Percentiles rank a stretch among this genome's conserved stretches.
Conservation (phyloP, 73 alveolate genomes). For the Chromera velia region DNA sequence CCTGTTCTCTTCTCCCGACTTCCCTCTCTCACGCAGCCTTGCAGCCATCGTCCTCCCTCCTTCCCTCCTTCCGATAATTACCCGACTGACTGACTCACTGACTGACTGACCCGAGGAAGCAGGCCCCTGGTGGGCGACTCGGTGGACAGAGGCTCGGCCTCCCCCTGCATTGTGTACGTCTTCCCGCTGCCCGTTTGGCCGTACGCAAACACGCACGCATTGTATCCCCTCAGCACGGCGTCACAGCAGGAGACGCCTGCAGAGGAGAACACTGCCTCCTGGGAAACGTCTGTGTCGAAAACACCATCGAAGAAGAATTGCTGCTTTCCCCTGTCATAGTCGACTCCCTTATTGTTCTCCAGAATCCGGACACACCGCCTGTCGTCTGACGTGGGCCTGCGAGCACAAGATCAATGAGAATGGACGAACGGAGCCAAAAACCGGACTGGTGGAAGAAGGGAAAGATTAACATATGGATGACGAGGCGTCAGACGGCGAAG, state of each 20-base stretch:
- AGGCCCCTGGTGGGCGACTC: no score
- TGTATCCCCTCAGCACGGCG: conserved; percentile 76
- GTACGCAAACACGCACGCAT: conserved; percentile 88
- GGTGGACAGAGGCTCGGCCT: conserved; percentile 10
- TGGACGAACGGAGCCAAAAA: no score
- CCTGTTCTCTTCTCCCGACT: conserved; percentile 44
- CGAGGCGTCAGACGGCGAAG: no score
- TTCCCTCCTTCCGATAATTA: background rate
- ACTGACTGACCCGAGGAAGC: conserved; percentile 19
- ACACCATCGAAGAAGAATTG: conserved; percentile 79
- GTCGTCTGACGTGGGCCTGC: no score
- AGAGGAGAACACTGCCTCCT: conserved; percentile 61
- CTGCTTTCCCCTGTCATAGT: no score
- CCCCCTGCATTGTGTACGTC: conserved; percentile 90
- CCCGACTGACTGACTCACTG: no score
- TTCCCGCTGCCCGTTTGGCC: conserved; percentile 98
- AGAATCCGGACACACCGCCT: no score
- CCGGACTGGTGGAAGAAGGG: no score
- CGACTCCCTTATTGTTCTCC: no score
- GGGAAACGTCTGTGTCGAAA: conserved; percentile 62
- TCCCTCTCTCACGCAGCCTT: conserved; percentile 61
- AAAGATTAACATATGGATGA: no score
- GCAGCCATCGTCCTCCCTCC: conserved; percentile 61
- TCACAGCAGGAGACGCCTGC: conserved; percentile 72
- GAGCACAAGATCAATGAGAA: no score